Conservation (phyloP, 1,284 basidiomycete genomes). For the Cryptococcus wingfieldii region DNA sequence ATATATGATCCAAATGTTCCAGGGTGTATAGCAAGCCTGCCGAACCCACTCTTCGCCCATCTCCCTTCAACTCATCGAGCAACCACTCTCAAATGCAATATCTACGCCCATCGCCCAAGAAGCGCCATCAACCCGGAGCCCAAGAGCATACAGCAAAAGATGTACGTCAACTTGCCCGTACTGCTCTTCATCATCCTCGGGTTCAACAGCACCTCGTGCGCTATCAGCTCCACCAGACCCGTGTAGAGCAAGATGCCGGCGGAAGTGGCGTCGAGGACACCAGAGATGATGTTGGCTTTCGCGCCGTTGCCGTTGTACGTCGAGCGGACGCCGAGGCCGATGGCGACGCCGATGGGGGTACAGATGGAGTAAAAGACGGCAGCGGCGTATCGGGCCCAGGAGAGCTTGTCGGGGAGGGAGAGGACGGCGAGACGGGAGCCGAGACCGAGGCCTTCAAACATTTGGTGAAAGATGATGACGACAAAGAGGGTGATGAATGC, state of each 20-base stretch:
- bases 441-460: conserved; percentile 62
- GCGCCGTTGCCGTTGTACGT: conserved; percentile 75
- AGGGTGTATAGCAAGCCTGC: too few relatives aligned
- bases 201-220: conserved; percentile 88
- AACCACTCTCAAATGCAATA: too few relatives aligned
- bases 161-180: conserved; percentile 62
- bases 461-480: conserved; percentile 80
- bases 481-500: conserved; percentile 81
- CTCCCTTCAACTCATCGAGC: background rate
- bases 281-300: conserved; percentile 72
- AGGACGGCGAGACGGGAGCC: conserved; percentile 73
- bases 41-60: background rate
- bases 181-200: conserved; percentile 70
- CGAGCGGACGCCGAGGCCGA: conserved; percentile 73
- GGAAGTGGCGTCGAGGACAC: conserved; percentile 77
- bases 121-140: conserved; percentile 80
- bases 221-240: conserved; percentile 81
- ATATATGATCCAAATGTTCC: too few relatives aligned
- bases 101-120: conserved; percentile 74
- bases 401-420: conserved; percentile 58
- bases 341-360: conserved; percentile 63
- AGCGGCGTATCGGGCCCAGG: conserved; percentile 61
- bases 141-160: conserved; percentile 66
- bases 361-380: conserved; percentile 70
- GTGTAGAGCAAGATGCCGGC: conserved; percentile 89